Base-by-base conservation (phyloP, 2,329 filamentous ascomycete species). In the Hypoxylon sp. region DNA sequence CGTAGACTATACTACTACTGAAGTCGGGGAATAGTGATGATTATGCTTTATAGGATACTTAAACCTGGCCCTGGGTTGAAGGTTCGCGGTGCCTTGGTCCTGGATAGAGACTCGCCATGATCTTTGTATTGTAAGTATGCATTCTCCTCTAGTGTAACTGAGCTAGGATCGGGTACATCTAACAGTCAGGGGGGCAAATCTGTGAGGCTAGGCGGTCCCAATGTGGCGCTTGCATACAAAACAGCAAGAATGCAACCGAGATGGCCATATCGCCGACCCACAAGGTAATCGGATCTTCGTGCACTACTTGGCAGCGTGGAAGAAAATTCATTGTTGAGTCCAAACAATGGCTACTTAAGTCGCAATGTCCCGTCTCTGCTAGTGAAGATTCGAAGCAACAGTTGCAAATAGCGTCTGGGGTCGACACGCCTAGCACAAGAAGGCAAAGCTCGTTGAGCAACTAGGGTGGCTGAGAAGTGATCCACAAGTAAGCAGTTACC, bases 201-300 rank as follows among this genome's bases (percentile, higher is more conserved):
- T 47, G 13, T 53, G 47, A 59, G 48, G 52, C 55, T 60, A 56
- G 58, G 62, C 34, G 47, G 65, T 57, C 52, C 49, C n/a, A 55
- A 56, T 61, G 65, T 68, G 65, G 65, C 65, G 62, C 52, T 51
- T 52, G 41, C 55, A 67, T 50, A 20, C 28, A 28, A 54, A 52
- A 62, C 41, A 56, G 64, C 32, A 22, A 60, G 62, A 65, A 67
- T 62, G 51, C 51, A 67, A 57, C 62, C 54, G 57, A 46, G 51
- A 50, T 37, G 3, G 24, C 54, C 53, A 22, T 52, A 43, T 13
- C 48, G 15, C 20, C 39, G 53, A 58, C 49, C 59, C 64, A 66
- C 57, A 61, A 10, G 53, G 51, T 15, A 24, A 55, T 55, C 43
- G 13, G 51, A 22, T 34, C 46, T 32, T 32, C n/a, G 4, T 43